Percentiles rank a stretch among this genome's conserved stretches.
Conservation (phyloP, 495 filamentous ascomycete genomes). For the Annulohypoxylon stygium region DNA sequence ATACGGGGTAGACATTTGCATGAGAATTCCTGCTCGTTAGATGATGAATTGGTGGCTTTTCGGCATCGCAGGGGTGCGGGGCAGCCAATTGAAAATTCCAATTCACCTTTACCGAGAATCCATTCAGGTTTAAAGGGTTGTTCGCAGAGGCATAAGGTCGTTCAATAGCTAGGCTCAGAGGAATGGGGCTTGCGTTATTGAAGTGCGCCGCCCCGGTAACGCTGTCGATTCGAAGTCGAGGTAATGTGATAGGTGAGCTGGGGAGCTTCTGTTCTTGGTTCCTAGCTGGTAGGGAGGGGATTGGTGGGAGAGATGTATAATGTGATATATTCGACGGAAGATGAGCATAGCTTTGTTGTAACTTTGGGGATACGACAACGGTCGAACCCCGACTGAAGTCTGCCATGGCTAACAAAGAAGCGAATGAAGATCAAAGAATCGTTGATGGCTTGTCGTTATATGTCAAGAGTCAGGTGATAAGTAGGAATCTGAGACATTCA, state of each 20-base stretch:
- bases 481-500: slow-evolving; percentile 43
- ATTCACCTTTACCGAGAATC: slow-evolving; percentile 24
- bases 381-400: slow-evolving; percentile 40
- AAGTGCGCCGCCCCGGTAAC: slow-evolving; percentile 23
- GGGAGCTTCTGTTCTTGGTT: slow-evolving; percentile 11
- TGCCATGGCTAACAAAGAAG: slow-evolving; percentile 38
- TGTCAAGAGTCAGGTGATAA: slow-evolving; percentile 45
- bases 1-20: slow-evolving; percentile 36
- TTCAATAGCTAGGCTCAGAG: slow-evolving; percentile 16
- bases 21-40: slow-evolving; percentile 10
- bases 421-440: slow-evolving; percentile 21
- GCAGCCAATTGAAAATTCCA: slow-evolving; percentile 29
- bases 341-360: slow-evolving; percentile 30
- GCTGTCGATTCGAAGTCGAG: slow-evolving; percentile 29
- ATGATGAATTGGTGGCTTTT: slow-evolving; percentile 13
- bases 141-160: slow-evolving; percentile 7
- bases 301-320: slow-evolving; percentile 21
- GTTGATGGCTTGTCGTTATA: slow-evolving; percentile 42
- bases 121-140: slow-evolving; percentile 22
- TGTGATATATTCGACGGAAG: slow-evolving; percentile 30
- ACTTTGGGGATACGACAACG: slow-evolving; percentile 41
- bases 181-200: slow-evolving; percentile 13
- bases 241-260: slow-evolving; percentile 22
- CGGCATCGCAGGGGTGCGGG: slow-evolving; percentile 20
- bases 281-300: slow-evolving; percentile 8